Percentiles rank a stretch among this genome's conserved stretches.
Conservation (phyloP, 208 protist species). For the Acanthamoeba quina region DNA sequence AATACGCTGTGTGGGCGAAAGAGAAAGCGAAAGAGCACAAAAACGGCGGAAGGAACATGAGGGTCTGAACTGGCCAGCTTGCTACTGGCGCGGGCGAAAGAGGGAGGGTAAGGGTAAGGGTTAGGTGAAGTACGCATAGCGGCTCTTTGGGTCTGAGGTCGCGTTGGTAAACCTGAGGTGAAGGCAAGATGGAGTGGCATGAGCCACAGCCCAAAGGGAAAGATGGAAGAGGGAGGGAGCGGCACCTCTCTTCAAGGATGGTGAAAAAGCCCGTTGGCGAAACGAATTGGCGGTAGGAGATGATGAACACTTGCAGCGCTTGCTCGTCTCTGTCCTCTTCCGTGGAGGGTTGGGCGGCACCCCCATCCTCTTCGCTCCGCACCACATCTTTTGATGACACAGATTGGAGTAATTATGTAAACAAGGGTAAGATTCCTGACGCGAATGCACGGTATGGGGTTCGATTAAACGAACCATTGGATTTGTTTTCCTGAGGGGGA, state of each 20-base stretch:
- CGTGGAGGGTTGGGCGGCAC: neutral
- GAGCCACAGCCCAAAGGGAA: neutral
- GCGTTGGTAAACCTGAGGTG: neutral
- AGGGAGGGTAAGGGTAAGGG: neutral
- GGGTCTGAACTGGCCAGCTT: neutral
- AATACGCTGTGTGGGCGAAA: neutral
- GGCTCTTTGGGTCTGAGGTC: neutral
- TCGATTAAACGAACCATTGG: slow-evolving; percentile 4
- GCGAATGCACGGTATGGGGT: neutral
- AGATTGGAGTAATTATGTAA: too few species aligned
- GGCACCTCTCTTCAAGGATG: slow-evolving; percentile 34
- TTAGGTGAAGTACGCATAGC: slow-evolving; percentile 6
- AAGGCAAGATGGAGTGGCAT: neutral
- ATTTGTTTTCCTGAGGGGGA: neutral
- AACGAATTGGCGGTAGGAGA: slow-evolving; percentile 72
- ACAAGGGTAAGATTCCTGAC: too few species aligned
- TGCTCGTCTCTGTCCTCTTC: slow-evolving; percentile 62
- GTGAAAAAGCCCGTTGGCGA: slow-evolving; percentile 63
- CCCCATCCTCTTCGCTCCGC: slow-evolving; percentile 19
- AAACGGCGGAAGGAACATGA: neutral
- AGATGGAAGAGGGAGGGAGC: neutral
- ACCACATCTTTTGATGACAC: neutral
- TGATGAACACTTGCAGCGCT: slow-evolving; percentile 68
- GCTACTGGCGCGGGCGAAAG: neutral
- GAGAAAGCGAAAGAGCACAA: neutral